Conservation (phyloP, 176 grass and related monocot species). For the Zizania latifolia region DNA sequence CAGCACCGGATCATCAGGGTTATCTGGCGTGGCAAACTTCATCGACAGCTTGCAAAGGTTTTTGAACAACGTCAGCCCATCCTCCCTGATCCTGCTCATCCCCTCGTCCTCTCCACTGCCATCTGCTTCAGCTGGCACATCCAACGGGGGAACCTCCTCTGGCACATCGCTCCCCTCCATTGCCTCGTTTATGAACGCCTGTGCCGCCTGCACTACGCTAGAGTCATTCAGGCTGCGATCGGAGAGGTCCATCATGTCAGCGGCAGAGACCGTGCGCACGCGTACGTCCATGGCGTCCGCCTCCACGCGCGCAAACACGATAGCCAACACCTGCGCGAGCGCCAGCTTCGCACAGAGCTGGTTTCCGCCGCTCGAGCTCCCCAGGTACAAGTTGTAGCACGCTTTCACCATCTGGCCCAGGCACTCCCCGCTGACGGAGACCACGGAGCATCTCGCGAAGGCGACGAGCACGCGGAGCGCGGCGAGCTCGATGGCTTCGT, state of each 20-base stretch:
- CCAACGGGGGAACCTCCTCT: not conserved
- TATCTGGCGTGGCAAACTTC: constrained; percentile 73
- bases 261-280: constrained; percentile 62
- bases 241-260: constrained; percentile 94
- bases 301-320: constrained; percentile 66
- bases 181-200: constrained; percentile 81
- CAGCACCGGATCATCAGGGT: constrained; percentile 69
- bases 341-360: constrained; percentile 92
- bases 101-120: constrained; percentile 6
- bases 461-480: constrained; percentile 76
- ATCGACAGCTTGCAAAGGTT: constrained; percentile 88
- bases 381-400: constrained; percentile 91
- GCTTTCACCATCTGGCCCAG: constrained; percentile 65
- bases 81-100: constrained; percentile 70
- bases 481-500: constrained; percentile 65
- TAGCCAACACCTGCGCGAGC: constrained; percentile 77
- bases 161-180: constrained; percentile 67
- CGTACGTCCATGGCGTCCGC: constrained; percentile 47
- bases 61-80: constrained; percentile 80
- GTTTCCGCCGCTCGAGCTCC: constrained; percentile 65
- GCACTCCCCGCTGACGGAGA: constrained; percentile 58
- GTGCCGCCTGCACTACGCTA: constrained; percentile 66
- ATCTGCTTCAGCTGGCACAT: constrained; percentile 17
- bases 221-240: constrained; percentile 95
- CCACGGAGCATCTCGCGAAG: constrained; percentile 51